Base-by-base conservation (phyloP, 192 early-diverging fungal species). In the Piromyces finnis region DNA sequence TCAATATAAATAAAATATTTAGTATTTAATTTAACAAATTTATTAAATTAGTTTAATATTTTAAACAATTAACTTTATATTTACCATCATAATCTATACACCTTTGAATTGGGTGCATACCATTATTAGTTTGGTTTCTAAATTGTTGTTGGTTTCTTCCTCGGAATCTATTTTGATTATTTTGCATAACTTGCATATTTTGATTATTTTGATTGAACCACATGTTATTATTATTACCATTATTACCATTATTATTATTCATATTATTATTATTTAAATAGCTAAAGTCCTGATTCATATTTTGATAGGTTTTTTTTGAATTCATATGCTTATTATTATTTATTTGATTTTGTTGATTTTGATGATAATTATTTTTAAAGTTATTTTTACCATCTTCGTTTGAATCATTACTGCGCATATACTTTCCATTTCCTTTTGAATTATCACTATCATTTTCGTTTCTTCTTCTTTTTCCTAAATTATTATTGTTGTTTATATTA, bases 11-110 rank as follows among this genome's bases (percentile, higher is more conserved):
- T n/a, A n/a, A n/a, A n/a, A n/a, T n/a, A n/a, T n/a, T n/a, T n/a
- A n/a, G n/a, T n/a, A n/a, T n/a, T n/a, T n/a, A n/a, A n/a, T n/a
- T n/a, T n/a, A n/a, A n/a, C n/a, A n/a, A n/a, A n/a, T n/a, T n/a
- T n/a, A n/a, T n/a, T n/a, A n/a, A n/a, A n/a, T n/a, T n/a, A n/a
- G n/a, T n/a, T n/a, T n/a, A n/a, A n/a, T n/a, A n/a, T n/a, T n/a
- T n/a, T n/a, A n/a, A n/a, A n/a, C n/a, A n/a, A n/a, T n/a, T n/a
- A n/a, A n/a, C n/a, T n/a, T 32, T 32, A 32, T 32, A 6, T 82
- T 32, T 83, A 94, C 94, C 92, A 85, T 93, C 89, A 84, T 94
- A 94, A 82, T 95, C 93, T 29, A 88, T 88, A 80, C 94, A 94
- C 78, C 84, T 85, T 27, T 83, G 85, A n/a, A 86, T 87, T 28